Evolutionary conservation across 495 filamentous ascomycete genomes (phyloP), one percentile per base, ranked within the genome.

Genomic region (Annulohypoxylon stygium): DNA sequence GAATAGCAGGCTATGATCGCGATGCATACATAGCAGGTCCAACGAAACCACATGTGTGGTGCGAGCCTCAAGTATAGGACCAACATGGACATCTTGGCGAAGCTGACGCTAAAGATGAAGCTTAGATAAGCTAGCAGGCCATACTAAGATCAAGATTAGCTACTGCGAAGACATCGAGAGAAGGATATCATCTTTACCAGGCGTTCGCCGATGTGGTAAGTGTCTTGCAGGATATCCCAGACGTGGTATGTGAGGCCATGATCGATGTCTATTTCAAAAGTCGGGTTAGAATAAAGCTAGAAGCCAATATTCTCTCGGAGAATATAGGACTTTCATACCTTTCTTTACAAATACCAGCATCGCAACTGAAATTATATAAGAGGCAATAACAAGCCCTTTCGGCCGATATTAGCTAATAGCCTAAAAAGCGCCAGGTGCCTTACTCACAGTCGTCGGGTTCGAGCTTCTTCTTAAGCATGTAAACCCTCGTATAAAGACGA

Each of bases 181-280:
- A 30, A 36, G 11, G 20, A n/a, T 8, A 23, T 33, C 39, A n/a
- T n/a, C 14, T 57, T 65, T 66, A 71, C 69, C 57, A 71, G 6
- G 10, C 69, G 69, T 51, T 71, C 69, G 16, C 69, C 69, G 18
- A 71, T 66, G 48, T 71, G 69, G 26, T 71, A 71, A 18, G 62
- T 66, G 14, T 66, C 69, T 16, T 71, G 69, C 54, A 54, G 57
- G 20, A 71, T 71, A 58, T 71, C 69, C 69, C 69, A 71, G 54
- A 71, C 69, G 55, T 71, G 69, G 26, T 71, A 71, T 39, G 69
- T 71, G 37, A 71, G 69, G 62, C 69, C 69, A 25, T 71, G 69
- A 30, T 71, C 69, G 53, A 71, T 71, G 33, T 71, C 69, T 71
- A 63, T 57, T 36, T 18, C 3, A 20, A 8, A 50, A 3, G 25